These are phyloP conservation scores for Sphagnurus paluster DNA, from an alignment of 1,284 basidiomycete species.

Conservation along the genomic window DNA sequence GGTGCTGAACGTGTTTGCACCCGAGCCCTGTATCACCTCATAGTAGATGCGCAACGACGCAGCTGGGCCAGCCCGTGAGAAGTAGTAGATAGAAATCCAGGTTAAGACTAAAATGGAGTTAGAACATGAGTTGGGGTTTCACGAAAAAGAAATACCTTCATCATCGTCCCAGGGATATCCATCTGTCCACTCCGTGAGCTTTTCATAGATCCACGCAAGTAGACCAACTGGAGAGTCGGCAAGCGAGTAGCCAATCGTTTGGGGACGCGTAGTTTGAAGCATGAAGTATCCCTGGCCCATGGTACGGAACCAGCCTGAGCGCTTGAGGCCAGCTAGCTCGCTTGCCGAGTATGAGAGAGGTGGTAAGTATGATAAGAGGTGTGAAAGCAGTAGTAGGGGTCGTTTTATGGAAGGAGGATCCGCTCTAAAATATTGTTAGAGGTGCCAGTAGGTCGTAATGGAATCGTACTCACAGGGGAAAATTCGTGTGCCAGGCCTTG, in stretches of 20 bases:
- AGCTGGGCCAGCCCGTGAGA: slow-evolving; percentile 54
- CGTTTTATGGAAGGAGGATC: slow-evolving; percentile 9
- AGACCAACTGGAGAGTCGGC: slow-evolving; percentile 58
- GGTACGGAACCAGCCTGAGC: slow-evolving; percentile 29
- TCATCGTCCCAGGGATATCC: slow-evolving; percentile 50
- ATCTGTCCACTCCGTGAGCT: slow-evolving; percentile 48
- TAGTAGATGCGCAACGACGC: slow-evolving; percentile 58
- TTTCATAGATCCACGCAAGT: slow-evolving; percentile 63
- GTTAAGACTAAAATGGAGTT: slow-evolving; percentile 41
- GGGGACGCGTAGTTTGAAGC: slow-evolving; percentile 47
- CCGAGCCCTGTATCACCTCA: slow-evolving; percentile 28
- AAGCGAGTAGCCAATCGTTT: slow-evolving; percentile 57
- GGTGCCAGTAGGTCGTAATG: background rate
- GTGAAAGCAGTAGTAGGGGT: slow-evolving; percentile 13
- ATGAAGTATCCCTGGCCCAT: slow-evolving; percentile 41
- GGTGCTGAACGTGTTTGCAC: background rate
- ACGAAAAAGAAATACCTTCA: slow-evolving; percentile 34
- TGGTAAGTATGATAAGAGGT: slow-evolving; percentile 20
- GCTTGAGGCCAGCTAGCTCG: slow-evolving; percentile 39
- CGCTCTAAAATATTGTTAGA: background rate
- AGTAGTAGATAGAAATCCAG: slow-evolving; percentile 62
- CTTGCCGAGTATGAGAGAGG: slow-evolving; percentile 19
- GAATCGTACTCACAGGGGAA: slow-evolving; percentile 25
- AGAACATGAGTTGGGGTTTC: background rate
- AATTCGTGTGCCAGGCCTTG: slow-evolving; percentile 35